phyloP scores from a whole-genome alignment of 78 protist species.

The Dictyostelium purpureum region DNA sequence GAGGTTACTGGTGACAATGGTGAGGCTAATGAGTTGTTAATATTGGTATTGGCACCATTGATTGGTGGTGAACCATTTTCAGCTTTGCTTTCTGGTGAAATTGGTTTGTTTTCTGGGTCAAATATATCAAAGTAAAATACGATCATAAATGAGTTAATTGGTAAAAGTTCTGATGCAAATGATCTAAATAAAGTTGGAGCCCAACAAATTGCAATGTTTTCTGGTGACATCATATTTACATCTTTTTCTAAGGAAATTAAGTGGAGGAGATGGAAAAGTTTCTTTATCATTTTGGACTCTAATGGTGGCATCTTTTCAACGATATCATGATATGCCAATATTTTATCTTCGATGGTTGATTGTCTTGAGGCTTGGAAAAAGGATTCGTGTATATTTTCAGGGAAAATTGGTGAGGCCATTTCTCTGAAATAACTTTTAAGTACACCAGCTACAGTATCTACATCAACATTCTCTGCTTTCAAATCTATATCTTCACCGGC shows the following conservation, averaged over 20 bases:
- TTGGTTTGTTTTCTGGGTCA: constrained; percentile 50
- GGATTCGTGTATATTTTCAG: constrained; percentile 29
- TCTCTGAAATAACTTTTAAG: constrained; percentile 62
- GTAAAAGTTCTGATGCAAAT: constrained; percentile 46
- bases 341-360: constrained; percentile 1
- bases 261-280: constrained; percentile 38
- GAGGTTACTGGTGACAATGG: not conserved
- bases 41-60: not conserved
- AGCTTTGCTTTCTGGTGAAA: constrained; percentile 1
- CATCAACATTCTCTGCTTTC: constrained; percentile 48
- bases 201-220: constrained; percentile 78
- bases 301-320: constrained; percentile 24
- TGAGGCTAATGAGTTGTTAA: not conserved
- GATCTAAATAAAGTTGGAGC: constrained; percentile 80
- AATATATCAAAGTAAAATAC: constrained; percentile 37
- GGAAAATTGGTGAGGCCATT: constrained; percentile 38
- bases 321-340: not conserved
- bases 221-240: constrained; percentile 82
- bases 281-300: constrained; percentile 52
- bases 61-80: not conserved
- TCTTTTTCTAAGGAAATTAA: constrained; percentile 33
- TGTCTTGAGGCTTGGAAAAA: constrained; percentile 48
- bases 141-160: constrained; percentile 62
- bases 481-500: constrained; percentile 70
- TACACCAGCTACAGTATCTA: constrained; percentile 76